Base-by-base conservation (phyloP, 352 stramenopile species). In the Phytophthora sansomeana region DNA sequence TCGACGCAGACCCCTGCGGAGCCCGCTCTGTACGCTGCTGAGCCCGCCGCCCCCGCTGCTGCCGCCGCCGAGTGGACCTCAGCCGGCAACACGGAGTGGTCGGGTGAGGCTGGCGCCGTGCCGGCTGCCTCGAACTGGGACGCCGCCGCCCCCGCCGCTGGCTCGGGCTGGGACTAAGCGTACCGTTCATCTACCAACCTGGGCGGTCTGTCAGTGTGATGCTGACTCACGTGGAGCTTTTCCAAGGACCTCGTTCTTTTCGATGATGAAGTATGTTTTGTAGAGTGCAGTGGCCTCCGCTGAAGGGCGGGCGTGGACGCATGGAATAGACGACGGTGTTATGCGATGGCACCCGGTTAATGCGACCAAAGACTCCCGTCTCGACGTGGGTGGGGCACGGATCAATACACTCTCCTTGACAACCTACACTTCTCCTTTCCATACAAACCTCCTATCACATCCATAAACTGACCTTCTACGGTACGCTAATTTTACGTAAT, bases 311-410 rank as follows among this genome's bases (percentile, higher is more conserved):
- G 48, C 39, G 56, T 51, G 75, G 74, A 85, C 78, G 86, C 88
- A 96, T 96, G 88, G 88, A 96, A 93, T 95, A 96, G 73, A 96
- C 88, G 88, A 96, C 83, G 88, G 86, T 93, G 88, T 96, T 95
- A 88, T 89, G 88, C 88, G 88, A 96, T 96, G 88, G 86, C 88
- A 92, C 86, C 85, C 80, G 88, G 88, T 96, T 96, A 96, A 96
- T 96, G 87, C 81, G 76, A 91, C 81, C 78, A 67, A 69, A 67
- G 69, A 58, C 76, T 83, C 62, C 68, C 52, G 43, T 24, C 35
- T 59, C 46, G 47, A 50, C 24, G 32, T 30, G 47, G 58, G 32
- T 30, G 47, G 58, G 39, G 21, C 21, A 24, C 41, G 53, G 8
- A 13, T 24, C 24, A 71, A 77, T 75, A 74, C 48, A 81, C 67